Evolutionary conservation across 305 asterid species (phyloP), one percentile per base, ranked within the genome.

Genomic region (Ajuga reptans): DNA sequence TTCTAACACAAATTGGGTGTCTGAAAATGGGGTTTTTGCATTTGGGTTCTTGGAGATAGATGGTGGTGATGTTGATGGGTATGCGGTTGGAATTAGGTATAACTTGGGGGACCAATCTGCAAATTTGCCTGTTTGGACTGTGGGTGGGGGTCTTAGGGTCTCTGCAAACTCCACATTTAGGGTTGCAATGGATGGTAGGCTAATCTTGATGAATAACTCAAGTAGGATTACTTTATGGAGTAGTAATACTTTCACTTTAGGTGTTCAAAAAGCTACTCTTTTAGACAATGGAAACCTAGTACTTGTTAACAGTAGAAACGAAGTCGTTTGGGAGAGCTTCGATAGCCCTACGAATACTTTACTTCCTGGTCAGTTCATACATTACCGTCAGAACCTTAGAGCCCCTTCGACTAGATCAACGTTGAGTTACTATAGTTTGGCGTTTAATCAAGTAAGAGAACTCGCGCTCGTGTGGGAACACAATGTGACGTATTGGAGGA

Each of bases 401-500:
- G 89, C 91, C 47, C 75, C 80, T 64, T 81, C 95, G 0, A 62
- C 84, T 0, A 79, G 72, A 58, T 75, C 83, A 11, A 80, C 73
- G 43, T 65, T 76, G 4, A 87, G 95, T 69, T 87, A 85, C 82
- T 87, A 87, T 18, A 84, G 15, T 62, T 75, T 87, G 71, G 79
- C 70, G 69, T 80, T 85, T 74, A 62, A 69, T 51, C 75, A 67
- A 51, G 36, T 45, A 2, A 87, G 89, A 0, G 89, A 77, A 49
- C 87, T 87, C 12, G 76, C 64, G 9, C 89, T 87, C 6, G 76
- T 77, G 37, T 87, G 95, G 95, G 86, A 87, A 67, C 86, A 81
- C 74, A 85, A 87, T 80, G 89, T 87, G 75, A 87, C 95, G 50
- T 87, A 87, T 75, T 87, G 95, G 95, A 84, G 80, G 68, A 85